Percentiles rank a stretch among this genome's conserved stretches.
Conservation (phyloP, 1,284 basidiomycete genomes). For the Marasmius tenuissimus region DNA sequence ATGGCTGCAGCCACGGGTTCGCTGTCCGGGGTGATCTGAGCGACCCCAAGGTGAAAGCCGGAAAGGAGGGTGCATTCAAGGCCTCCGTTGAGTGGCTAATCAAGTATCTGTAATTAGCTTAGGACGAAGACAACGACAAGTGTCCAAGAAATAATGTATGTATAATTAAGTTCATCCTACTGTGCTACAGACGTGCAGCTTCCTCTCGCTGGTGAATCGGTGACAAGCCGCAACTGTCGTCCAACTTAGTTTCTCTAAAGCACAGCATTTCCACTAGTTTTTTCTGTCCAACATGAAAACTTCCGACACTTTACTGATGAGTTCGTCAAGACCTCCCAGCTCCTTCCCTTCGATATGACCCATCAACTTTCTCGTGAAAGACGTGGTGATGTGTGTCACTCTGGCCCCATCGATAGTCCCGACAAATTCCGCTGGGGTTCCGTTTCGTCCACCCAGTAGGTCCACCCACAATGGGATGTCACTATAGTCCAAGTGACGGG, state of each 20-base stretch:
- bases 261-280: too few species aligned
- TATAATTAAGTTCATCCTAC: too few species aligned
- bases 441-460: neutral
- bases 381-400: neutral
- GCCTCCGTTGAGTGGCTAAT: constrained; percentile 52
- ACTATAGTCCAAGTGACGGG: neutral
- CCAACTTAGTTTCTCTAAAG: too few species aligned
- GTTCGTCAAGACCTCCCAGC: neutral
- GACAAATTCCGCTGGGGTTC: neutral
- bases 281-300: neutral
- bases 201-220: neutral
- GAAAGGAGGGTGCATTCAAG: constrained; percentile 64
- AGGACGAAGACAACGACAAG: neutral
- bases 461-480: neutral
- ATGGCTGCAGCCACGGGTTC: constrained; percentile 63
- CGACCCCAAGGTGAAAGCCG: constrained; percentile 46
- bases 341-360: neutral
- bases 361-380: neutral
- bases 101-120: constrained; percentile 28
- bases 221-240: too few species aligned
- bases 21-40: constrained; percentile 53
- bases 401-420: neutral
- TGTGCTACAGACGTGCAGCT: too few species aligned
- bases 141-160: neutral
- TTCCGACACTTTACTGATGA: neutral